These are phyloP conservation scores for Lachancea dasiensis DNA, from an alignment of 805 yeast genomes.

Conservation along the genomic window DNA sequence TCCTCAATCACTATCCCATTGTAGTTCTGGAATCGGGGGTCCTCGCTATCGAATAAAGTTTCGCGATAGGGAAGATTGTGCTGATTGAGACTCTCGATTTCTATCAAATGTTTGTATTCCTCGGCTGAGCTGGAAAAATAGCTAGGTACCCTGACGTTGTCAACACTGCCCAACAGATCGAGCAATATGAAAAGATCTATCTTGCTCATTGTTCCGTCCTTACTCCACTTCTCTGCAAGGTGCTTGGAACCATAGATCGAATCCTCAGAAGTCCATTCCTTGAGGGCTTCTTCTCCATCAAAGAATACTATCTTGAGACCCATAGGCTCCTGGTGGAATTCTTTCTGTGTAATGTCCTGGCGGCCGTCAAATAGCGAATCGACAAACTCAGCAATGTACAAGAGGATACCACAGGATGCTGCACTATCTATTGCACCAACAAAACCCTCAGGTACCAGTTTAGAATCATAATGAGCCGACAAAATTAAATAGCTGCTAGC, in stretches of 20 bases:
- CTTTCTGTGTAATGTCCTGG: conserved; percentile 8
- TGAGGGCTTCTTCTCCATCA: conserved; percentile 60
- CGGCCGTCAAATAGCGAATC: conserved; percentile 15
- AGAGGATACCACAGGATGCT: conserved; percentile 47
- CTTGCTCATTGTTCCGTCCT: conserved; percentile 21
- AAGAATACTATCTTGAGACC: conserved; percentile 48
- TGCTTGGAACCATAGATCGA: conserved; percentile 53
- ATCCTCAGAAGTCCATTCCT: conserved; percentile 45
- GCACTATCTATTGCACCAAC: conserved; percentile 58
- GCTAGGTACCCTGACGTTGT: conserved; percentile 31
- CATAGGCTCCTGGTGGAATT: conserved; percentile 13
- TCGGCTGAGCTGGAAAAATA: conserved; percentile 39
- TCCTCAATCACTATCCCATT: conserved; percentile 31
- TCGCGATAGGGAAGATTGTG: not conserved
- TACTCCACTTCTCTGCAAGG: conserved; percentile 38
- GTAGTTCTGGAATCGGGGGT: conserved; percentile 11
- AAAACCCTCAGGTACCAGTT: conserved; percentile 44
- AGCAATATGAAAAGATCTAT: conserved; percentile 45
- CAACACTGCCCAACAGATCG: conserved; percentile 38
- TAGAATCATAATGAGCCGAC: conserved; percentile 54
- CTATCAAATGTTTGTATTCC: conserved; percentile 34
- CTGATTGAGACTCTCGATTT: conserved; percentile 5
- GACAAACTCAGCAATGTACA: conserved; percentile 38
- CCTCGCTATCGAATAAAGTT: conserved; percentile 12
- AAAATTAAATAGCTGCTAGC: conserved; percentile 32